Base-by-base conservation (phyloP, 768 basidiomycete genomes). In the Hygrophorus russula region DNA sequence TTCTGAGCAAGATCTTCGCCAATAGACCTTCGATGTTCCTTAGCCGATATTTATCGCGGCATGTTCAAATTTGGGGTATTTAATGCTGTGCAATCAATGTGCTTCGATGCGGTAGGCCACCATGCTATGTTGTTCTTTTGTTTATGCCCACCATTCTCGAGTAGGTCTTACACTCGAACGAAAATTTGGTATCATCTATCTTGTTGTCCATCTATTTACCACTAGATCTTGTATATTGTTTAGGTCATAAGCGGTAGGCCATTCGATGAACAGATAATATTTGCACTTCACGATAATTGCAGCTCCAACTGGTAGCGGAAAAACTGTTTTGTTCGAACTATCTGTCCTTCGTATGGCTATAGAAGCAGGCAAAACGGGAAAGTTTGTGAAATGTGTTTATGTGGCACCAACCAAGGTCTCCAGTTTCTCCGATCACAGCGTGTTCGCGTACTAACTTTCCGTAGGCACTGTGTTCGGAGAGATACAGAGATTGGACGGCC, bases 301-400 rank as follows among this genome's bases (percentile, higher is more conserved):
- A 90, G 93, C 94, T 2, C 96, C 96, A 0, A 98, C 96, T 11
- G 91, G 93, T 20, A 88, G 89, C 40, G 96, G 96, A 20, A 98
- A 98, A 62, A 99, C 96, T 0, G 89, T 85, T 7, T 63, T 98
- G 20, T 99, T 98, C 52, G 96, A 99, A 56, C 65, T 99, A 11
- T 78, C 86, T 2, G 85, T 97, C 42, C 76, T 98, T 40, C 76
- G 77, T 27, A 72, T 88, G 68, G 60, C 90, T 24, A 64, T 65
- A 40, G 60, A 71, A 39, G 61, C 66, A 6, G 53, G 60, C 39
- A 57, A 58, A 20, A 56, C 50, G 9, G 59, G 57, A 19, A 57
- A 63, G 19, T 48, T 58, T n/a, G 52, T 59, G 2, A 89, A 87
- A 63, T 84, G 82, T 49, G 77, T 99, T 12, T 99, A 99, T 56